These are phyloP conservation scores for Chara braunii DNA, from an alignment of 139 green algal species.

Conservation along the genomic window DNA sequence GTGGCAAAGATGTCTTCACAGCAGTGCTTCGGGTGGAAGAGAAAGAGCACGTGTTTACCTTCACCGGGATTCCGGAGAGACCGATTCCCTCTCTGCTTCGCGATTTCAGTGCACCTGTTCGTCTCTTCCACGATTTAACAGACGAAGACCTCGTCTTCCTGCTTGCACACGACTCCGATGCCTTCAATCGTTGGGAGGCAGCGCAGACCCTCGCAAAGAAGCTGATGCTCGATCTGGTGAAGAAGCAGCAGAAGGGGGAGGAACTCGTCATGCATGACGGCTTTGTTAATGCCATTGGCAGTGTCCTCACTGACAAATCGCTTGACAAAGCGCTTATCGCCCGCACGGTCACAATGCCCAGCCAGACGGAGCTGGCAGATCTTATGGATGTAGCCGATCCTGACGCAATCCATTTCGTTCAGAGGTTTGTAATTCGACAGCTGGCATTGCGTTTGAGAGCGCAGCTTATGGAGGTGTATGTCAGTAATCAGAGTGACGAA, in stretches of 20 bases:
- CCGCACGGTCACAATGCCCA: slow-evolving; percentile 57
- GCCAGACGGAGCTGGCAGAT: slow-evolving; percentile 65
- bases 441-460: slow-evolving; percentile 63
- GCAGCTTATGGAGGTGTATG: slow-evolving; percentile 53
- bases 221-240: slow-evolving; percentile 62
- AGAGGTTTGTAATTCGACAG: slow-evolving; percentile 57
- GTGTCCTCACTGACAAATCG: slow-evolving; percentile 13
- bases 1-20: slow-evolving; percentile 7
- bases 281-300: slow-evolving; percentile 27
- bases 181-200: slow-evolving; percentile 80
- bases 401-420: slow-evolving; percentile 50
- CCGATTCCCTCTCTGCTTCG: slow-evolving; percentile 84
- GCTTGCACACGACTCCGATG: slow-evolving; percentile 81
- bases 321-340: slow-evolving; percentile 39
- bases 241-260: slow-evolving; percentile 4
- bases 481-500: slow-evolving; percentile 41
- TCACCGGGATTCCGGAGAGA: slow-evolving; percentile 37
- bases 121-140: slow-evolving; percentile 59
- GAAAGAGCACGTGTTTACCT: slow-evolving; percentile 50
- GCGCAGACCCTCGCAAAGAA: slow-evolving; percentile 68
- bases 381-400: slow-evolving; percentile 63
- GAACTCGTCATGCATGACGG: slow-evolving; percentile 13
- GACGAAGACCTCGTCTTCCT: slow-evolving; percentile 84
- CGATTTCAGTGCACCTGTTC: slow-evolving; percentile 85
- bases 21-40: slow-evolving; percentile 20